Evolutionary conservation across 108 stramenopile species (phyloP).

Genomic region (Poteriospumella lacustris): DNA sequence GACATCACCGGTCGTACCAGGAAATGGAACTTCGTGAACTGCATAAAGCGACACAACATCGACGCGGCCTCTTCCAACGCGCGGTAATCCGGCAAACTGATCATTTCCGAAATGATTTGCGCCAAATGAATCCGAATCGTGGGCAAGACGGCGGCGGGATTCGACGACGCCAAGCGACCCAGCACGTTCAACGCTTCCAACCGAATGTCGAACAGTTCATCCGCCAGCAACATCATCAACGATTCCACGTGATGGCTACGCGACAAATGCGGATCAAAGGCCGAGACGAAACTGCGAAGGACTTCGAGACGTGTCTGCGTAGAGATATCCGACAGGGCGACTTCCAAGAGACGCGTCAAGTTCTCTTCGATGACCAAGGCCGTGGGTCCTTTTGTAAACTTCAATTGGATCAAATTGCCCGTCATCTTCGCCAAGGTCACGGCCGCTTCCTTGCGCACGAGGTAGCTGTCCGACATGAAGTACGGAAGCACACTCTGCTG

Average conservation of each 20-base stretch:
- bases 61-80: constrained; percentile 56
- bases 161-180: constrained; percentile 70
- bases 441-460: constrained; percentile 33
- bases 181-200: constrained; percentile 71
- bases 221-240: constrained; percentile 75
- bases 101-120: constrained; percentile 17
- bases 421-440: constrained; percentile 17
- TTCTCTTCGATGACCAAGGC: constrained; percentile 71
- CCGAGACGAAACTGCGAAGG: constrained; percentile 66
- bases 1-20: constrained; percentile 67
- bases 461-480: constrained; percentile 23
- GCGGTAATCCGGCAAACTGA: constrained; percentile 56
- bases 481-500: constrained; percentile 33
- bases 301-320: constrained; percentile 73
- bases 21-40: constrained; percentile 63
- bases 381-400: constrained; percentile 45
- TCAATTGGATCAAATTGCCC: background rate
- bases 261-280: constrained; percentile 77
- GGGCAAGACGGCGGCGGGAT: constrained; percentile 63
- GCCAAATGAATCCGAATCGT: constrained; percentile 31
- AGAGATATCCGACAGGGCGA: constrained; percentile 74
- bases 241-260: constrained; percentile 70
- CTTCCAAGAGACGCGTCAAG: constrained; percentile 64
- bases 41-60: constrained; percentile 69
- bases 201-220: constrained; percentile 72